Evolutionary conservation across 495 filamentous ascomycete genomes (phyloP).

Genomic region (Rostrohypoxylon terebratum): DNA sequence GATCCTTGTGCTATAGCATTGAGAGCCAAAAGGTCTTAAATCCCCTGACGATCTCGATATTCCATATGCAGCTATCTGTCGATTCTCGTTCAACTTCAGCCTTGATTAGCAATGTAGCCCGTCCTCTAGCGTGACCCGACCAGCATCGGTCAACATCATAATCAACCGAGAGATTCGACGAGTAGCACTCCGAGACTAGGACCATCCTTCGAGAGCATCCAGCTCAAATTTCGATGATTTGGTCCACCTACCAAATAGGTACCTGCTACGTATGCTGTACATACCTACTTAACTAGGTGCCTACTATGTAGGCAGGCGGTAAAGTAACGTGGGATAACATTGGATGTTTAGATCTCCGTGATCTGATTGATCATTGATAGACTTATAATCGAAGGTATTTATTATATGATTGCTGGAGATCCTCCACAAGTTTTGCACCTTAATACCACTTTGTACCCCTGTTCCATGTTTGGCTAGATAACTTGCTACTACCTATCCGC

Average conservation of each 20-base stretch:
- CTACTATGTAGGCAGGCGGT: background rate
- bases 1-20: slow-evolving; percentile 28
- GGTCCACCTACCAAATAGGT: background rate
- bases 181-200: background rate
- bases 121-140: slow-evolving; percentile 6
- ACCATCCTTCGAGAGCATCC: background rate
- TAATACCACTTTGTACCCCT: slow-evolving; percentile 38
- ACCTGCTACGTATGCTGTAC: background rate
- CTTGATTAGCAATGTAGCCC: slow-evolving; percentile 18
- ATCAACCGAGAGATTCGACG: slow-evolving; percentile 1
- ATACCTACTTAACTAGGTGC: background rate
- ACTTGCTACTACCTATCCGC: slow-evolving; percentile 42
- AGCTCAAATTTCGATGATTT: background rate
- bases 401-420: slow-evolving; percentile 44
- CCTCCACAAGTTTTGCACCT: slow-evolving; percentile 34
- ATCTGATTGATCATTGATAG: slow-evolving; percentile 36
- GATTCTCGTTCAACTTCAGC: slow-evolving; percentile 24
- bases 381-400: slow-evolving; percentile 31
- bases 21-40: slow-evolving; percentile 29
- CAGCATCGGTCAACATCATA: slow-evolving; percentile 5
- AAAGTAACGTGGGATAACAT: slow-evolving; percentile 15
- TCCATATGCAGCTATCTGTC: slow-evolving; percentile 33
- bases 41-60: slow-evolving; percentile 49
- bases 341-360: slow-evolving; percentile 40
- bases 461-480: slow-evolving; percentile 33